A percentile compares a stretch with the other conserved stretches of the same genome.
These are phyloP conservation scores for Actinomortierella wolfii DNA, from an alignment of 371 early-diverging fungal genomes.

Conservation along the genomic window DNA sequence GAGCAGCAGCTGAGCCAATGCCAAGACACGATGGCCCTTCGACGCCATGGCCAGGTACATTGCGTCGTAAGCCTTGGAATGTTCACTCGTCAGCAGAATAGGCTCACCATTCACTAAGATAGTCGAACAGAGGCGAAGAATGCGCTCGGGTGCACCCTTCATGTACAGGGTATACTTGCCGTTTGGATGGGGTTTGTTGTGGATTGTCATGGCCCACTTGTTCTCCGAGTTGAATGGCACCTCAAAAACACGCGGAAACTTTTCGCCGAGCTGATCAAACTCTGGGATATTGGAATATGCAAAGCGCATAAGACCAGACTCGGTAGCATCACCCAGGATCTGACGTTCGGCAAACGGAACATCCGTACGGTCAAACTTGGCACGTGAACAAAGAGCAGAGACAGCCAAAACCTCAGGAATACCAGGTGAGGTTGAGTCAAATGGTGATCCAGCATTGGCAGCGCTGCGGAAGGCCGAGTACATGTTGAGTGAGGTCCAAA, in stretches of 20 bases:
- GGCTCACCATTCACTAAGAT: conserved; percentile 58
- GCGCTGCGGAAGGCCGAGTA: conserved; percentile 64
- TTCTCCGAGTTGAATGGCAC: conserved; percentile 95
- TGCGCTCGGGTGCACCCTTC: conserved; percentile 95
- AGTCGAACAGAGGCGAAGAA: conserved; percentile 75
- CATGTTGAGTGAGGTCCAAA: conserved; percentile 79
- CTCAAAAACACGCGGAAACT: conserved; percentile 89
- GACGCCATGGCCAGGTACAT: conserved; percentile 86
- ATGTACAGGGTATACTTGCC: conserved; percentile 79
- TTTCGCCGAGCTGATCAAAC: conserved; percentile 66
- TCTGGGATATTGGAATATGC: conserved; percentile 67
- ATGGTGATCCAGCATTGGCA: conserved; percentile 45
- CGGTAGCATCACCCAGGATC: conserved; percentile 91
- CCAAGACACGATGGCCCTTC: conserved; percentile 94
- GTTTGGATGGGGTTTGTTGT: conserved; percentile 65
- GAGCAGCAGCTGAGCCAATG: conserved; percentile 82
- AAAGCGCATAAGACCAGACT: conserved; percentile 85
- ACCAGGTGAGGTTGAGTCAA: conserved; percentile 59
- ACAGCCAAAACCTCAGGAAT: conserved; percentile 73
- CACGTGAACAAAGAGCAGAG: conserved; percentile 78
- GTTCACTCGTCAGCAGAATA: conserved; percentile 63
- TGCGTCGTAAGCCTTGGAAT: conserved; percentile 65
- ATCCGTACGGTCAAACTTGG: conserved; percentile 87
- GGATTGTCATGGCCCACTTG: conserved; percentile 94
- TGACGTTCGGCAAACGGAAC: conserved; percentile 77